Conservation (phyloP, 2,329 filamentous ascomycete species). For the Xylariaceae sp. region DNA sequence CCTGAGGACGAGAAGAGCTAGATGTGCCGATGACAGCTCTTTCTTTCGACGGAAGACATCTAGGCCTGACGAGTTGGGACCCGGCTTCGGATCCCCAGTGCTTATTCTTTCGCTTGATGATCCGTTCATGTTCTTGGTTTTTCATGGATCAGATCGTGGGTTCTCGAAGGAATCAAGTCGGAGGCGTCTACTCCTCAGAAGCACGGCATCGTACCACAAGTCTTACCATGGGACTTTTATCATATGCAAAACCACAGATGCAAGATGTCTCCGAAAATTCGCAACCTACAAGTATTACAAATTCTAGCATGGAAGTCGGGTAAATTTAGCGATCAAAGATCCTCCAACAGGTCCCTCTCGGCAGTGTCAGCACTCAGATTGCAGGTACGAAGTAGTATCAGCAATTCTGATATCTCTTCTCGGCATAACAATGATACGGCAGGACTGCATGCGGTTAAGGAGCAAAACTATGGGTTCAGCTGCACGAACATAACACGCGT, state of each 20-base stretch:
- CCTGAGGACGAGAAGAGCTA: constrained; percentile 24
- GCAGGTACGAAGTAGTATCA: too few species aligned
- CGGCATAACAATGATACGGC: too few species aligned
- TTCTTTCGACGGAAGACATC: constrained; percentile 6
- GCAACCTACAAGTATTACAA: too few species aligned
- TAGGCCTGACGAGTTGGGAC: constrained; percentile 6
- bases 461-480: background rate
- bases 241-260: background rate
- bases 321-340: too few species aligned
- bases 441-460: background rate
- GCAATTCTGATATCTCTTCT: too few species aligned
- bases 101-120: constrained; percentile 2
- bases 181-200: constrained; percentile 5
- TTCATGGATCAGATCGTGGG: background rate
- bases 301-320: too few species aligned
- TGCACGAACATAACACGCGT: background rate
- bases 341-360: background rate
- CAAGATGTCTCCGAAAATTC: background rate
- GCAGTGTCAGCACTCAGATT: background rate
- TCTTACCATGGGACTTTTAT: constrained; percentile 2
- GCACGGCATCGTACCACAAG: constrained; percentile 5
- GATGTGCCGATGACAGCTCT: constrained; percentile 21
- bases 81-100: background rate
- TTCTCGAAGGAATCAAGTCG: background rate
- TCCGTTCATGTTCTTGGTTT: constrained; percentile 7